Conservation (phyloP, 805 yeast species). For the Wickerhamomyces alni region DNA sequence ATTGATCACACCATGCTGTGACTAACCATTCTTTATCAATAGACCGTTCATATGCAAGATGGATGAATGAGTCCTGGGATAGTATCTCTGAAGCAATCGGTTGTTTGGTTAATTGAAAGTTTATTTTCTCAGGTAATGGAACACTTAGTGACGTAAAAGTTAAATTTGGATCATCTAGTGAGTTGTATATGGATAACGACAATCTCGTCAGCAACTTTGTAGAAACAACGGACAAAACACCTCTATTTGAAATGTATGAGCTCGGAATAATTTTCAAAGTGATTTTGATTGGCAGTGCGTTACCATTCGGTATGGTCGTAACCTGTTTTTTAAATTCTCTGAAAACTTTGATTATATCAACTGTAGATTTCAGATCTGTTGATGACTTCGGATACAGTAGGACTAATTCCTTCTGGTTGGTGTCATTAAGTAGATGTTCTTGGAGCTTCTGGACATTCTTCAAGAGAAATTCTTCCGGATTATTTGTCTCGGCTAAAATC, state of each 20-base stretch:
- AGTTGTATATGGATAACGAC: slow-evolving; percentile 52
- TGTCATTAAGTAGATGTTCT: slow-evolving; percentile 1
- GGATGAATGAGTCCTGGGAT: slow-evolving; percentile 72
- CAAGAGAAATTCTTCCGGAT: background rate
- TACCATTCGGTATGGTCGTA: slow-evolving; percentile 10
- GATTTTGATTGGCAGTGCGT: slow-evolving; percentile 3
- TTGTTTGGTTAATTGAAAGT: slow-evolving; percentile 36
- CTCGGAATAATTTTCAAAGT: slow-evolving; percentile 35
- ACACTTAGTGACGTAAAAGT: slow-evolving; percentile 34
- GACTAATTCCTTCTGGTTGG: slow-evolving; percentile 12
- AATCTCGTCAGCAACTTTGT: slow-evolving; percentile 33
- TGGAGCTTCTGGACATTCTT: background rate
- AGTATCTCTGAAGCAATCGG: slow-evolving; percentile 31
- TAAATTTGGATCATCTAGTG: slow-evolving; percentile 36
- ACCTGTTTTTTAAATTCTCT: slow-evolving; percentile 38
- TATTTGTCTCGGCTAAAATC: slow-evolving; percentile 2
- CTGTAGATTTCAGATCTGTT: slow-evolving; percentile 32
- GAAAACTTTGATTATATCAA: slow-evolving; percentile 42
- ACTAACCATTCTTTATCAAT: slow-evolving; percentile 78
- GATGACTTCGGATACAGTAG: slow-evolving; percentile 14
- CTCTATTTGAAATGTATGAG: slow-evolving; percentile 31
- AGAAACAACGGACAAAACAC: slow-evolving; percentile 27
- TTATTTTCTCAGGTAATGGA: slow-evolving; percentile 36
- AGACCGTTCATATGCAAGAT: slow-evolving; percentile 80
- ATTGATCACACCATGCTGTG: slow-evolving; percentile 87